phyloP scores from a whole-genome alignment of 2,329 filamentous ascomycete species.

The Triangularia setosa region DNA sequence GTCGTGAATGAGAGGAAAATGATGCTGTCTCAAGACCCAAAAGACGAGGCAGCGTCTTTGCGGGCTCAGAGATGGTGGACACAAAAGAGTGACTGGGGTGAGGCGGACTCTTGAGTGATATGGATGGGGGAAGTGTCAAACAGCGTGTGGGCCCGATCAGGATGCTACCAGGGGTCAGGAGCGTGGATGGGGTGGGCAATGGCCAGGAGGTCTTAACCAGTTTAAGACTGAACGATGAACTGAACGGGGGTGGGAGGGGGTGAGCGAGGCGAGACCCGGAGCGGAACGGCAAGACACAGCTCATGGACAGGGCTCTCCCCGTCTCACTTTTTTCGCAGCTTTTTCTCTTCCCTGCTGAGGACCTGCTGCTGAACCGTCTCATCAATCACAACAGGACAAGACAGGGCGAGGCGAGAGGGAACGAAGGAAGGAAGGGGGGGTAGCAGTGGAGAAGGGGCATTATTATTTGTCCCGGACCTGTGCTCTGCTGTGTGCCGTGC shows the following conservation, averaged over 20 bases:
- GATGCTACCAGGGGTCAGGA: conserved; percentile 21
- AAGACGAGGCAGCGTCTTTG: background rate
- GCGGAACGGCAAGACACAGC: conserved; percentile 25
- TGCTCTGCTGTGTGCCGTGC: conserved; percentile 6
- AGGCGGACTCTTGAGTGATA: conserved; percentile 21
- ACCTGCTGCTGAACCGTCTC: conserved; percentile 1
- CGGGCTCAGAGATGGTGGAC: conserved; percentile 3
- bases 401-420: conserved; percentile 14
- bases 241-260: conserved; percentile 13
- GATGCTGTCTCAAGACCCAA: background rate
- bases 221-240: conserved; percentile 26
- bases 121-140: conserved; percentile 20
- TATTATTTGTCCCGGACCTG: conserved; percentile 2
- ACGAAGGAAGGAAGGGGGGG: conserved; percentile 5
- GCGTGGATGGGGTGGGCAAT: conserved; percentile 20
- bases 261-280: conserved; percentile 17
- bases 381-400: conserved; percentile 18
- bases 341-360: conserved; percentile 16
- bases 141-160: conserved; percentile 27
- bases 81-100: conserved; percentile 26
- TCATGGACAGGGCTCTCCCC: conserved; percentile 16
- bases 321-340: conserved; percentile 8
- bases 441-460: conserved; percentile 2
- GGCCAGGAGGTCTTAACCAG: conserved; percentile 25
- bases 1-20: background rate